Percentiles rank a stretch among this genome's conserved stretches.
These are phyloP conservation scores for Sporothrix mexicana DNA, from an alignment of 2,329 filamentous ascomycete species.

Conservation along the genomic window DNA sequence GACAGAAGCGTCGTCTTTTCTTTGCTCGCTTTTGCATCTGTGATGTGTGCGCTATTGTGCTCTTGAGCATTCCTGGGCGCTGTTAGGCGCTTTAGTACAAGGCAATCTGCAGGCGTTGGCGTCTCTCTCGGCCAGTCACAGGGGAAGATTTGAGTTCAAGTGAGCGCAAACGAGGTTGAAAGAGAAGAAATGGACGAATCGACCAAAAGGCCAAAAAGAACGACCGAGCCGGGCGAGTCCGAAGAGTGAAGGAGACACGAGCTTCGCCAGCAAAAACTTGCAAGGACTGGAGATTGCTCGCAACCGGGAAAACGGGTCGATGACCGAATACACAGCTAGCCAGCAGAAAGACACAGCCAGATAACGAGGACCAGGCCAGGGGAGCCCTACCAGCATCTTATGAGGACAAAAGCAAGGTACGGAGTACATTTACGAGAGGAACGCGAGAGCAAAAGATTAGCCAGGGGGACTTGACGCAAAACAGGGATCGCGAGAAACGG, in stretches of 20 bases:
- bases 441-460: not conserved
- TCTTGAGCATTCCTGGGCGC: not conserved
- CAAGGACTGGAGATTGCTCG: slow-evolving; percentile 12
- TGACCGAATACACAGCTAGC: not conserved
- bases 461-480: not conserved
- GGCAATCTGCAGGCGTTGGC: slow-evolving; percentile 11
- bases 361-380: slow-evolving; percentile 1
- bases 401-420: not conserved
- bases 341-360: not conserved
- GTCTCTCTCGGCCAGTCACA: slow-evolving; percentile 12
- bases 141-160: not conserved
- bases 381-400: not conserved
- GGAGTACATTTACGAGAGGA: not conserved
- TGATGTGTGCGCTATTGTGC: not conserved
- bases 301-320: slow-evolving; percentile 21
- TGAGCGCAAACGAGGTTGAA: not conserved
- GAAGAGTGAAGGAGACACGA: not conserved
- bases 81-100: not conserved
- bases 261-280: too few species aligned
- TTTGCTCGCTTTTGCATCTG: not conserved
- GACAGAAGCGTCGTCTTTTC: not conserved
- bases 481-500: not conserved
- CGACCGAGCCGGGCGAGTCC: not conserved
- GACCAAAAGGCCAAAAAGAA: not conserved
- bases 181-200: not conserved